These are phyloP conservation scores for Penicillium odoratum DNA, from an alignment of 495 filamentous ascomycete species.

Conservation along the genomic window DNA sequence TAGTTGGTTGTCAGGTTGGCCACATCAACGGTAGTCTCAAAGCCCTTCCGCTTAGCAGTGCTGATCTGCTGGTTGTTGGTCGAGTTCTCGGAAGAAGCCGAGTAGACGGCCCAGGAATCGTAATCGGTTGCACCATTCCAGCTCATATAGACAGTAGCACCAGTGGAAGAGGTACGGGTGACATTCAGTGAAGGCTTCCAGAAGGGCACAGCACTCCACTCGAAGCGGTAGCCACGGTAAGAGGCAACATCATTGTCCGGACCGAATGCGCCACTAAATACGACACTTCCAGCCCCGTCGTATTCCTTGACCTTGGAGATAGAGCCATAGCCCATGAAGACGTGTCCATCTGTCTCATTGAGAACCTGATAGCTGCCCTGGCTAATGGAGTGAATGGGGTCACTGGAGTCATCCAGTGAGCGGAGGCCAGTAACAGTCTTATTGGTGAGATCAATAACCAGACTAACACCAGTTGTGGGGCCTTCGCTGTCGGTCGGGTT, in stretches of 20 bases:
- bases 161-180: conserved; percentile 7
- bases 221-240: conserved; percentile 42
- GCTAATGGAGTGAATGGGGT: conserved; percentile 34
- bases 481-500: conserved; percentile 13
- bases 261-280: conserved; percentile 27
- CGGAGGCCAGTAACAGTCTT: conserved; percentile 19
- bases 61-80: conserved; percentile 23
- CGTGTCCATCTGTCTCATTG: conserved; percentile 34
- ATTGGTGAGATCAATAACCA: conserved; percentile 23
- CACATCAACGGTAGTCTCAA: conserved; percentile 32
- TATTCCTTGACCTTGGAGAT: conserved; percentile 48
- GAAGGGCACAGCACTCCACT: conserved; percentile 40
- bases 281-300: conserved; percentile 20
- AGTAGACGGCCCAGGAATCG: conserved; percentile 12
- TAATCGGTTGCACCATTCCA: conserved; percentile 39
- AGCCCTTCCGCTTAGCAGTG: conserved; percentile 31
- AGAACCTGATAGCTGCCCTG: conserved; percentile 47
- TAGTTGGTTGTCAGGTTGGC: conserved; percentile 23
- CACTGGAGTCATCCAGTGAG: conserved; percentile 23
- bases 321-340: conserved; percentile 43
- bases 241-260: conserved; percentile 39
- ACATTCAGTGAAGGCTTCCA: conserved; percentile 34
- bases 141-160: conserved; percentile 28
- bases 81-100: conserved; percentile 18
- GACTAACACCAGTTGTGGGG: conserved; percentile 27